Evolutionary conservation across 2,329 filamentous ascomycete species (phyloP).

Genomic region (Colletotrichum sp.): DNA sequence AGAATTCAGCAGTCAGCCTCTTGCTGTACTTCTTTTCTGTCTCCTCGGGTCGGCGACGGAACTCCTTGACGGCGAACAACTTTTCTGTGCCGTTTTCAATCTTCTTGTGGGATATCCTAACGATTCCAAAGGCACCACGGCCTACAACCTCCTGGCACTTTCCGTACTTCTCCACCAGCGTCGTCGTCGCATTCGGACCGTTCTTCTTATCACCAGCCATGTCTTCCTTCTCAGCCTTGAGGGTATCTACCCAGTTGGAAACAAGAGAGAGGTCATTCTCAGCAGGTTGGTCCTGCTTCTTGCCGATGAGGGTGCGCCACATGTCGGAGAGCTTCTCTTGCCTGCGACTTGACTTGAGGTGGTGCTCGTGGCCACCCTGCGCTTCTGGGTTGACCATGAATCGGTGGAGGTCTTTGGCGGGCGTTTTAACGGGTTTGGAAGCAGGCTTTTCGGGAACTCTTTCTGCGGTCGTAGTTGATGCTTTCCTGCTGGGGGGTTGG

Average conservation of each 20-base stretch:
- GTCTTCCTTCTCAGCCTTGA: slow-evolving; percentile 79
- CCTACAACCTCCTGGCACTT: slow-evolving; percentile 98
- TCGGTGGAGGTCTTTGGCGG: slow-evolving; percentile 47
- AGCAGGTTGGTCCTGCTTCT: slow-evolving; percentile 72
- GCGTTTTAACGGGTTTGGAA: slow-evolving; percentile 38
- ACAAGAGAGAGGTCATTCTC: slow-evolving; percentile 90
- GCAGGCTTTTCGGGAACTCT: slow-evolving; percentile 32
- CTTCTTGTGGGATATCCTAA: slow-evolving; percentile 96
- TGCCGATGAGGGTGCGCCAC: slow-evolving; percentile 85
- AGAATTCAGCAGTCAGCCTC: slow-evolving; percentile 95
- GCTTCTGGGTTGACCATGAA: slow-evolving; percentile 56
- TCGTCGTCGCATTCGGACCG: slow-evolving; percentile 75
- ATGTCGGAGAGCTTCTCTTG: slow-evolving; percentile 96
- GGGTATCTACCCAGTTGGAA: slow-evolving; percentile 93
- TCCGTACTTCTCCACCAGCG: slow-evolving; percentile 94
- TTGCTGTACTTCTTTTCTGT: slow-evolving; percentile 98
- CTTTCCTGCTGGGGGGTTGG: slow-evolving; percentile 40
- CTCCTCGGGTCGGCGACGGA: slow-evolving; percentile 91
- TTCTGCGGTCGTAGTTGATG: slow-evolving; percentile 30
- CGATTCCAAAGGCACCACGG: slow-evolving; percentile 94
- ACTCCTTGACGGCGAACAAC: slow-evolving; percentile 97
- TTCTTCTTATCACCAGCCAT: slow-evolving; percentile 78
- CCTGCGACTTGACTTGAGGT: slow-evolving; percentile 85
- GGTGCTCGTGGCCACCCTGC: slow-evolving; percentile 81
- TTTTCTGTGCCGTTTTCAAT: slow-evolving; percentile 86